Evolutionary conservation across 2,329 filamentous ascomycete species (phyloP), one percentile per base, ranked within the genome.

Genomic region (Talaromyces islandicus): DNA sequence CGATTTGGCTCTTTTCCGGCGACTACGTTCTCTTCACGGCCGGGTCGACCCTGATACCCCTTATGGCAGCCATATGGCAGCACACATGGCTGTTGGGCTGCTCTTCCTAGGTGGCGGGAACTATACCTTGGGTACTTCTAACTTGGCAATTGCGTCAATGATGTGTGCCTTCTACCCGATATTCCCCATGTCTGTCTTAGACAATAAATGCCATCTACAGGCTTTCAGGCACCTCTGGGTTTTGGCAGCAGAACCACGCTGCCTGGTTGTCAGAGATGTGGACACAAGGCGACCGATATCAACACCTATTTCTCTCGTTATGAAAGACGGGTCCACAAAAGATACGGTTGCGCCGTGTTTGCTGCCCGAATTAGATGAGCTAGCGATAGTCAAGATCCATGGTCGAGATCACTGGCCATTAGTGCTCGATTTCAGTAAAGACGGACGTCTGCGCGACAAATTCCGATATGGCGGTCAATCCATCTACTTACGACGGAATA

Each of bases 151-250:
- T 54, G 93, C 91, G 1, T 86, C 91, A 12, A 81, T 99, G 7
- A 84, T 99, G 7, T 88, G 94, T 50, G 89, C 94, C 1, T 96
- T 99, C 73, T 99, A 99, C 70, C 94, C 94, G 0, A 83, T 97
- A 21, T 97, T 96, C 71, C 94, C 94, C 0, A 88, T 85, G 10
- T 88, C 86, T 30, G 90, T 97, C 1, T 89, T 96, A 68, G 94
- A 99, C 76, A 97, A 97, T 70, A 89, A 90, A 65, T 92, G 91
- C 11, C 94, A 99, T 69, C 82, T 99, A 6, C 94, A 99, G 77
- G 94, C 95, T 3, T 94, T 99, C 78, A 87, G 95, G 5, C 93
- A 99, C 75, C 90, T 99, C 70, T 99, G 94, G 94, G 93, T 96
- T 11, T 82, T 99, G 3, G 94, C 94, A 1, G 88, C 90, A 0